Evolutionary conservation across 1,139 yeast genomes (phyloP).

Genomic region (Yamadazyma dendronema): DNA sequence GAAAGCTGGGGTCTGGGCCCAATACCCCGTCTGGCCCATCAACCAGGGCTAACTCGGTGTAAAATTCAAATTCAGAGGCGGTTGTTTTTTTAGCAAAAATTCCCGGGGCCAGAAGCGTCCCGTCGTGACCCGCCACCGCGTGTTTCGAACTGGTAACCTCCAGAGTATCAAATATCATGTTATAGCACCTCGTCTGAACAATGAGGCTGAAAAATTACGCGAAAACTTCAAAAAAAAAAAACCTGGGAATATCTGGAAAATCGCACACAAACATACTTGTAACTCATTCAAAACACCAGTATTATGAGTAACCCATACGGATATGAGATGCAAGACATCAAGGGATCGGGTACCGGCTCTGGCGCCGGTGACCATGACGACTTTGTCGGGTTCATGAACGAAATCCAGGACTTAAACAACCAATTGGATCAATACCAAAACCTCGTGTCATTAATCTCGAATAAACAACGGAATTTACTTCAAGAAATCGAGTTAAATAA

Average conservation of each 20-base stretch:
- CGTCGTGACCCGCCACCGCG: slow-evolving; percentile 91
- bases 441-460: slow-evolving; percentile 73
- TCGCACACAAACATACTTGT: too few species aligned
- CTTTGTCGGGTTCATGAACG: slow-evolving; percentile 77
- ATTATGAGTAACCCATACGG: slow-evolving; percentile 30
- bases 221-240: too few species aligned
- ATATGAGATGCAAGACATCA: slow-evolving; percentile 37
- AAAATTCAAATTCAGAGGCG: slow-evolving; percentile 70
- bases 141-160: too few species aligned
- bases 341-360: too few species aligned
- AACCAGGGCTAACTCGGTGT: slow-evolving; percentile 27
- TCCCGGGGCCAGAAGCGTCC: slow-evolving; percentile 62
- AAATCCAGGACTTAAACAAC: slow-evolving; percentile 77
- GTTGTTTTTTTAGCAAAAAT: slow-evolving; percentile 70
- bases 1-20: background rate
- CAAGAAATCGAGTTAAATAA: slow-evolving; percentile 76
- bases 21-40: background rate
- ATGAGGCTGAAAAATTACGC: too few species aligned
- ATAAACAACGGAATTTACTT: slow-evolving; percentile 76
- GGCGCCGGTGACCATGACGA: slow-evolving; percentile 51
- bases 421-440: slow-evolving; percentile 78
- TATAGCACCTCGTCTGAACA: too few species aligned
- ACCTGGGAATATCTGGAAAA: too few species aligned
- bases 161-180: slow-evolving; percentile 15
- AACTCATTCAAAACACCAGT: background rate